Conservation (phyloP, 2,329 filamentous ascomycete species). For the Cladosporium sp. region DNA sequence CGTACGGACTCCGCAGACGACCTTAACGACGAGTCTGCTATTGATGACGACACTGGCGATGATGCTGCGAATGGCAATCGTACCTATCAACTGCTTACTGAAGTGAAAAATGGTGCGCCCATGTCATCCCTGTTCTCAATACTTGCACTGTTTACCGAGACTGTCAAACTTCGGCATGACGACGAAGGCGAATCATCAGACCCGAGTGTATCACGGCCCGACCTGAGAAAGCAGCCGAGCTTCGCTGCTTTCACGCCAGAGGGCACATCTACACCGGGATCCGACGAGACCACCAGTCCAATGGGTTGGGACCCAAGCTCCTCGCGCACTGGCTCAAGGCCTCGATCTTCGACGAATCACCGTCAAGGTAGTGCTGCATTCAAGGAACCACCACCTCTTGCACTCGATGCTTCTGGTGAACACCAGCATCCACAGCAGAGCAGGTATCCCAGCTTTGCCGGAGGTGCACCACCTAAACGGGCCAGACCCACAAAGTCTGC, state of each 20-base stretch:
- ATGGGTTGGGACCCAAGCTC: slow-evolving; percentile 26
- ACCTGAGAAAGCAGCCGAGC: slow-evolving; percentile 30
- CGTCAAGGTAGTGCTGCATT: slow-evolving; percentile 22
- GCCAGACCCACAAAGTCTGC: slow-evolving; percentile 51
- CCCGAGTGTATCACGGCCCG: slow-evolving; percentile 26
- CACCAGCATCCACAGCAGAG: slow-evolving; percentile 28
- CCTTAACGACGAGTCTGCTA: slow-evolving; percentile 44
- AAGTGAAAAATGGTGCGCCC: slow-evolving; percentile 95
- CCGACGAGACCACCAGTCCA: slow-evolving; percentile 30
- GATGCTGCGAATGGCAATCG: slow-evolving; percentile 71
- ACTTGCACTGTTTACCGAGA: slow-evolving; percentile 93
- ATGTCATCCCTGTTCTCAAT: slow-evolving; percentile 99
- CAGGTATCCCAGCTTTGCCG: slow-evolving; percentile 32
- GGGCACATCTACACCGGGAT: slow-evolving; percentile 30
- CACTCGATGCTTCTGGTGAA: slow-evolving; percentile 34
- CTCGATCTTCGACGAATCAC: slow-evolving; percentile 28
- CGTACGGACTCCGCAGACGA: slow-evolving; percentile 49
- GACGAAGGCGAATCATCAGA: slow-evolving; percentile 59
- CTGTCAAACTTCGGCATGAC: slow-evolving; percentile 75
- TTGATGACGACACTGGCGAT: slow-evolving; percentile 58
- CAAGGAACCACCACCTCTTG: slow-evolving; percentile 36
- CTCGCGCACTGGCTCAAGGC: slow-evolving; percentile 33
- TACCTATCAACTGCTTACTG: slow-evolving; percentile 90
- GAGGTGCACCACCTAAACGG: slow-evolving; percentile 23
- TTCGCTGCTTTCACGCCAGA: slow-evolving; percentile 26